Base-by-base conservation (phyloP, 2,329 filamentous ascomycete species). In the Epichloe gansuensis region DNA sequence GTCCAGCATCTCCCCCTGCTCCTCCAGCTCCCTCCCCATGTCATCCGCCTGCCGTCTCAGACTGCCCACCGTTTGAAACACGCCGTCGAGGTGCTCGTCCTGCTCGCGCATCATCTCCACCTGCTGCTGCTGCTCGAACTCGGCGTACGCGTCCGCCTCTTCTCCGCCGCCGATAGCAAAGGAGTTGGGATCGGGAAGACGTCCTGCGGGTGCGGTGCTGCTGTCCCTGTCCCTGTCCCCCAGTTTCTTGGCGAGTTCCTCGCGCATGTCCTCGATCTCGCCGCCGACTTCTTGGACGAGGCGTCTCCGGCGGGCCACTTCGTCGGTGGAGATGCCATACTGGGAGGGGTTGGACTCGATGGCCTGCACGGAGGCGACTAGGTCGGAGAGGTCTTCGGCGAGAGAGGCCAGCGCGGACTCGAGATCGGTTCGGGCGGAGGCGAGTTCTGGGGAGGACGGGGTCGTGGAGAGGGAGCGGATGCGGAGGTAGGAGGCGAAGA, bases 21-120 rank as follows among this genome's bases (percentile, higher is more conserved):
- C 93, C 69, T 96, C 94, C 45, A 98, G 74, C 72, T 98, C 93
- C 53, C 91, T 76, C 1, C 93, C 91, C 91, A 98, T 98, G 60
- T 89, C 87, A 68, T 94, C 84, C 2, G 93, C 94, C 74, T 97
- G 93, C 64, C 85, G 77, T 52, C 91, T 76, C 64, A 98, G 70
- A 64, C 89, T 96, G 2, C 90, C 91, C 25, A 98, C 93, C 1
- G 91, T 97, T 58, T 84, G 81, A 65, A 94, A 95, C 46, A 98
- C 91, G 15, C 87, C 87, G 64, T 97, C 91, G 2, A 98, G 76
- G 61, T 93, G 86, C 70, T 90, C 77, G 65, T 98, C 93, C 73
- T 98, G 93, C 68, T 96, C 89, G 58, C 85, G 81, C 85, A 98
- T 90, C 69, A 98, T 86, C 69, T 90, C 80, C 64, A 86, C 66